Base-by-base conservation (phyloP, 1,284 basidiomycete species). In the Psilocybe mexicana region DNA sequence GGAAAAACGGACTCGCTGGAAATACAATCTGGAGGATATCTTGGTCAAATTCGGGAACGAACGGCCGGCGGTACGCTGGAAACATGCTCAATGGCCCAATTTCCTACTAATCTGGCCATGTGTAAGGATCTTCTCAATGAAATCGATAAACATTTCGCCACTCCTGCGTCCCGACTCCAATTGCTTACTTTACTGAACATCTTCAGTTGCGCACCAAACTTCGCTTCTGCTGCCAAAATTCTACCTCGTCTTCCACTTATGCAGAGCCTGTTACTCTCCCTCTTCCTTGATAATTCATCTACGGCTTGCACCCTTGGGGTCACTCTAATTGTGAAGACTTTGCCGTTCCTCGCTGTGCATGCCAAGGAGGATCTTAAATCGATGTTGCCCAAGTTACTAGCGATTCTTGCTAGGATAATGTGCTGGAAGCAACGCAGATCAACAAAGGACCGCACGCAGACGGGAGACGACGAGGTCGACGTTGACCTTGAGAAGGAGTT, bases 1-100 rank as follows among this genome's bases (percentile, higher is more conserved):
- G 55, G 81, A 83, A 53, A 80, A 76, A 65, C 79, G 80, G 63
- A 75, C 78, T 24, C 75, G 80, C 38, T 93, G 90, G 90, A 92
- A 91, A 71, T 70, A 74, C 33, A 93, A 90, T 68, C 73, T 93
- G 56, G 88, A 92, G 68, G 86, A 89, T 62, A 79, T 89, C 25
- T 74, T 92, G 36, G 76, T 91, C 35, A 79, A 75, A 55, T 86
- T 83, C 68, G 89, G 86, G 44, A 68, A 83, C 54, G 77, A 82
- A 63, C 72, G 78, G 58, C 87, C 88, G 18, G 71, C 83, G 71
- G 90, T 91, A 66, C 63, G 87, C 51, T 56, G 36, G 36, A 60
- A 55, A 40, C 51, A 52, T 51, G 49, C 47, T 45, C 35, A 36
- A 62, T 45, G 49, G 38, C 56, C 58, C 61, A 42, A 52, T 60